phyloP scores from a whole-genome alignment of 1,284 basidiomycete species.

The Wallemia hederae region DNA sequence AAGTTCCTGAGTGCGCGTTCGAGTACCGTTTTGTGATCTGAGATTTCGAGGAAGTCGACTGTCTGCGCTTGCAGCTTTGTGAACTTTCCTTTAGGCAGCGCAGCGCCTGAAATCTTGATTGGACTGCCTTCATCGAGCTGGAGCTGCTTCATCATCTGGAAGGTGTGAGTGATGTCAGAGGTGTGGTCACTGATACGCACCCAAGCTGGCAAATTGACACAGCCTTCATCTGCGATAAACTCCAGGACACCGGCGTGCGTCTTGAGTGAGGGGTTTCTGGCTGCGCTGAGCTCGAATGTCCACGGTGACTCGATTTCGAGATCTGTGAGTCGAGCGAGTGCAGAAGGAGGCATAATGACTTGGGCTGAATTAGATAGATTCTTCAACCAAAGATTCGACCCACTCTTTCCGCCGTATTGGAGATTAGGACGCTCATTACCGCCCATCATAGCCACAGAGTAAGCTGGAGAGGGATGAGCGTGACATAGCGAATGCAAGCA shows the following conservation, averaged over 20 bases:
- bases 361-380: neutral
- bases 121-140: slow-evolving; percentile 79
- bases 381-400: slow-evolving; percentile 16
- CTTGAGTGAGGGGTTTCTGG: slow-evolving; percentile 42
- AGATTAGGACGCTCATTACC: slow-evolving; percentile 54
- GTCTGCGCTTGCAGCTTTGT: slow-evolving; percentile 93
- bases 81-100: slow-evolving; percentile 72
- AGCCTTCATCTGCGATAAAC: slow-evolving; percentile 91
- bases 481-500: slow-evolving; percentile 10
- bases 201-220: slow-evolving; percentile 89
- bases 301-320: slow-evolving; percentile 79
- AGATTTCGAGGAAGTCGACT: slow-evolving; percentile 65
- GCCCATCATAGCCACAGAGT: slow-evolving; percentile 58
- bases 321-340: slow-evolving; percentile 49
- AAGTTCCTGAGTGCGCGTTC: slow-evolving; percentile 88
- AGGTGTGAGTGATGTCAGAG: neutral
- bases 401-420: slow-evolving; percentile 91
- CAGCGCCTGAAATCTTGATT: slow-evolving; percentile 63
- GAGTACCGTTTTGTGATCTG: slow-evolving; percentile 82
- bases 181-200: slow-evolving; percentile 13
- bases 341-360: slow-evolving; percentile 96
- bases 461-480: slow-evolving; percentile 21
- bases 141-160: slow-evolving; percentile 80
- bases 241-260: slow-evolving; percentile 95
- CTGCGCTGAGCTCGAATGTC: slow-evolving; percentile 86